phyloP scores from a whole-genome alignment of 306 rosid species.

The Cucumis hystrix region DNA sequence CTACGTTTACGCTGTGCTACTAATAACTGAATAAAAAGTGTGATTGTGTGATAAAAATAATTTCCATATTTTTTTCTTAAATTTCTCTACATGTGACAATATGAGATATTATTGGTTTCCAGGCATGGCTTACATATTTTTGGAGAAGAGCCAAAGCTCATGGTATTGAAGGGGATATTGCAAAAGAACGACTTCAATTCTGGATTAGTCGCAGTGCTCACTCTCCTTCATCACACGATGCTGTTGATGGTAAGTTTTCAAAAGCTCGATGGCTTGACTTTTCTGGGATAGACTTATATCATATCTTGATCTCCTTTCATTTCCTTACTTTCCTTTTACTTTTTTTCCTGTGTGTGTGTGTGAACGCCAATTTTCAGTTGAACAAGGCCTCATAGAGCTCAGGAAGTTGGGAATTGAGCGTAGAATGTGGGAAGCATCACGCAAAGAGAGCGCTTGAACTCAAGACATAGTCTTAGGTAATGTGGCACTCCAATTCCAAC shows the following conservation, averaged over 20 bases:
- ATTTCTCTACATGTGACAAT: not conserved
- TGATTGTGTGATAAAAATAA: not conserved
- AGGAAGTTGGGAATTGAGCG: slow-evolving; percentile 80
- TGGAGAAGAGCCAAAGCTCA: slow-evolving; percentile 96
- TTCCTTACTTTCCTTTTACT: not conserved
- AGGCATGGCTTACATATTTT: slow-evolving; percentile 98
- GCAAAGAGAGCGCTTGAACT: slow-evolving; percentile 34
- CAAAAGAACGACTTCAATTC: slow-evolving; percentile 83
- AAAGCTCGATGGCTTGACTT: not conserved
- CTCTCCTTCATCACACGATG: slow-evolving; percentile 87
- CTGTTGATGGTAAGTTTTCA: slow-evolving; percentile 57
- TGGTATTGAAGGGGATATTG: slow-evolving; percentile 64
- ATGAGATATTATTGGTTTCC: slow-evolving; percentile 1
- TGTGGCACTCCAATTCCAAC: not conserved
- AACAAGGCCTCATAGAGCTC: slow-evolving; percentile 77
- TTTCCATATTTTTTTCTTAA: not conserved
- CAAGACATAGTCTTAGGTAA: not conserved
- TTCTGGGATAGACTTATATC: not conserved
- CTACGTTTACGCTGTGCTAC: not conserved
- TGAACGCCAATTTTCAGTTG: slow-evolving; percentile 39
- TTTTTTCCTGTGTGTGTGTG: not conserved
- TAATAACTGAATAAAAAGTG: not conserved
- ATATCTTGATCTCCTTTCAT: not conserved
- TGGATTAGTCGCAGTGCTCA: slow-evolving; percentile 80
- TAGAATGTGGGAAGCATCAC: slow-evolving; percentile 89